A percentile compares a stretch with the other conserved stretches of the same genome.
phyloP scores from a whole-genome alignment of 2,329 filamentous ascomycete genomes.

The Neonectria neomacrospora region DNA sequence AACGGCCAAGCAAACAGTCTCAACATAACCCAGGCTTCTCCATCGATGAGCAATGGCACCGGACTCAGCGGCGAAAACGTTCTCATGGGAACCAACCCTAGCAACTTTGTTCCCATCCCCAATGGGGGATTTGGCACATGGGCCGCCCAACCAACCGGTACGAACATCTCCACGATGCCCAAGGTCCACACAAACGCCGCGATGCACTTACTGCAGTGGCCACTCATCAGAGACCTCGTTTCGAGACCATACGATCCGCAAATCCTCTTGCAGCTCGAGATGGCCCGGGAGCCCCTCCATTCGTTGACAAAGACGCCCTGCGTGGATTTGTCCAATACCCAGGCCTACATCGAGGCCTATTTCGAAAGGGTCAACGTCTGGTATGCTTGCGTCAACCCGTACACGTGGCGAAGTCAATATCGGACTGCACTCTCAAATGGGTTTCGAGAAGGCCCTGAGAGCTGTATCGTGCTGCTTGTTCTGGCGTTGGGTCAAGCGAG shows the following conservation, averaged over 20 bases:
- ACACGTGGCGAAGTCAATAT: conserved; percentile 82
- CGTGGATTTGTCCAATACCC: conserved; percentile 79
- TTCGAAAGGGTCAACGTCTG: conserved; percentile 85
- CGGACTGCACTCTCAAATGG: conserved; percentile 78
- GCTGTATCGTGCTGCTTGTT: conserved; percentile 83
- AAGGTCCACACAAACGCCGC: conserved; percentile 86
- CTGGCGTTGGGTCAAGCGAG: conserved; percentile 82
- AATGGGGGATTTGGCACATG: conserved; percentile 78
- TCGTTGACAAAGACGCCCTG: conserved; percentile 72
- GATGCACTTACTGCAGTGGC: conserved; percentile 82
- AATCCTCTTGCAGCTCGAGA: conserved; percentile 83
- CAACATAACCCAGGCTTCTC: conserved; percentile 69
- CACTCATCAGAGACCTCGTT: conserved; percentile 81
- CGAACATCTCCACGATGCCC: conserved; percentile 86
- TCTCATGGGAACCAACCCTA: conserved; percentile 55
- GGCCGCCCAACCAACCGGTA: conserved; percentile 63
- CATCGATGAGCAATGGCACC: conserved; percentile 72
- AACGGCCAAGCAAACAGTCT: conserved; percentile 61
- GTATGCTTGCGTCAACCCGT: conserved; percentile 87
- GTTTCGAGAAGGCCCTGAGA: conserved; percentile 82
- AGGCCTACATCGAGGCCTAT: conserved; percentile 80
- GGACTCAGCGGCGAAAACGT: conserved; percentile 67
- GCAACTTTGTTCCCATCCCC: conserved; percentile 65
- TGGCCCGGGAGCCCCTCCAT: conserved; percentile 80
- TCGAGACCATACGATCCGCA: conserved; percentile 82